A percentile compares a stretch with the other conserved stretches of the same genome.
phyloP scores from a whole-genome alignment of 352 stramenopile species.

The Thraustotheca clavata region DNA sequence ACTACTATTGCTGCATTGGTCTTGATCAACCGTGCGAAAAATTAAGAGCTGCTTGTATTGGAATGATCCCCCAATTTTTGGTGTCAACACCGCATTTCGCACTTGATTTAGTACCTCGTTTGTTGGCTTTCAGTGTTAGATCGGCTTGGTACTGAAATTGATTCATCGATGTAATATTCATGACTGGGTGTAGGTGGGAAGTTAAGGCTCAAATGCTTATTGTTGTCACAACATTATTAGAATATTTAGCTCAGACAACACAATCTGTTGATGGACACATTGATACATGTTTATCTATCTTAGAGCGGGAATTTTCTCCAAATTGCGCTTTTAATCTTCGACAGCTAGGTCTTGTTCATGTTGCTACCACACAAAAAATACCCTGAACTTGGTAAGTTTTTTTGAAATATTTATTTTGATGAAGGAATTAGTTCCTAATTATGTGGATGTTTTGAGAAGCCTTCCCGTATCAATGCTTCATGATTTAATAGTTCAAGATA shows the following conservation, averaged over 20 bases:
- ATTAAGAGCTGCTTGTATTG: conserved; percentile 61
- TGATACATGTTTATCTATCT: conserved; percentile 52
- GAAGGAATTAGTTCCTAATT: conserved; percentile 46
- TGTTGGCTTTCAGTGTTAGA: conserved; percentile 52
- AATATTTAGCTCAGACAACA: conserved; percentile 22
- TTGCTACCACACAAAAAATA: conserved; percentile 50
- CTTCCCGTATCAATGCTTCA: conserved; percentile 35
- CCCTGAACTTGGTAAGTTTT: conserved; percentile 39
- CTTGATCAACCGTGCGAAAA: conserved; percentile 63
- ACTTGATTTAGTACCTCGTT: conserved; percentile 45
- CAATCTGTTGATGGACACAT: conserved; percentile 41
- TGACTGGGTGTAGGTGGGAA: conserved; percentile 48
- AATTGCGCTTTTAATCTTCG: conserved; percentile 43
- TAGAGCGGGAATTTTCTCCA: conserved; percentile 69
- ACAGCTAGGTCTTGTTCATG: conserved; percentile 45
- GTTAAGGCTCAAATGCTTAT: conserved; percentile 74
- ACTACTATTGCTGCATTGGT: conserved; percentile 84
- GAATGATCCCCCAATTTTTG: conserved; percentile 58
- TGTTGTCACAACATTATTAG: conserved; percentile 50
- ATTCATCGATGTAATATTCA: not conserved
- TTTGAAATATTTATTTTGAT: not conserved
- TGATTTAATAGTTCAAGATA: conserved; percentile 30
- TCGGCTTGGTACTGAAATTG: conserved; percentile 27
- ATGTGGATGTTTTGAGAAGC: conserved; percentile 64
- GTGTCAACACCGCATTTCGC: conserved; percentile 39